Conservation (phyloP, 2,329 filamentous ascomycete genomes). For the Emergomyces orientalis region DNA sequence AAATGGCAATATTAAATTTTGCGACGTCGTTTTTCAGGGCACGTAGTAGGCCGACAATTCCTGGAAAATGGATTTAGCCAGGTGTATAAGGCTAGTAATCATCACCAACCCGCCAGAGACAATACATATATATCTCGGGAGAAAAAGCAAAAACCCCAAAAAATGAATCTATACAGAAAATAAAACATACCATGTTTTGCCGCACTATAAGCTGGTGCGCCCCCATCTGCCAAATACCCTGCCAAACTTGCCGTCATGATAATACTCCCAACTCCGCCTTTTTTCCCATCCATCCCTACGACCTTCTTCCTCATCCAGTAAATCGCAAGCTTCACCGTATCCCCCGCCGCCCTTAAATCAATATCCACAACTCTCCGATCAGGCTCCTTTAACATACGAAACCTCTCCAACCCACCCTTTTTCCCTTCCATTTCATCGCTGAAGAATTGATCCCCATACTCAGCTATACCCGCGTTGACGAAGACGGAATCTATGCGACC, state of each 20-base stretch:
- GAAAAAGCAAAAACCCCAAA: neutral
- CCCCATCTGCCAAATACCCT: conserved; percentile 41
- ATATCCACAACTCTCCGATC: conserved; percentile 38
- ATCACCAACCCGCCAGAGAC: neutral
- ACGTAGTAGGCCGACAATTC: conserved; percentile 43
- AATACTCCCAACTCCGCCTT: conserved; percentile 36
- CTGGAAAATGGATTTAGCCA: conserved; percentile 12
- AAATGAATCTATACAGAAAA: neutral
- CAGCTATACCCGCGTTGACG: conserved; percentile 43
- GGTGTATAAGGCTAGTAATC: no score
- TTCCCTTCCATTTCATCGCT: conserved; percentile 33
- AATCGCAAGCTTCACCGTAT: conserved; percentile 42
- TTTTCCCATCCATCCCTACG: conserved; percentile 11
- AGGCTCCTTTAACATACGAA: conserved; percentile 34
- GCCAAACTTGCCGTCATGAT: conserved; percentile 42
- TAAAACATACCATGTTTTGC: conserved; percentile 39
- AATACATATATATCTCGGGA: neutral
- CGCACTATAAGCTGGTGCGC: conserved; percentile 41
- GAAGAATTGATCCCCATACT: conserved; percentile 44
- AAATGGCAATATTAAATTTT: conserved; percentile 38
- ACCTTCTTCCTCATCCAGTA: conserved; percentile 37
- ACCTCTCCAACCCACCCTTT: conserved; percentile 20
- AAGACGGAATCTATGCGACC: conserved; percentile 40
- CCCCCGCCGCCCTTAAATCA: conserved; percentile 40
- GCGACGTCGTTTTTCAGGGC: conserved; percentile 42